Conservation (phyloP, 2,329 filamentous ascomycete species). For the Scedosporium dehoogii region DNA sequence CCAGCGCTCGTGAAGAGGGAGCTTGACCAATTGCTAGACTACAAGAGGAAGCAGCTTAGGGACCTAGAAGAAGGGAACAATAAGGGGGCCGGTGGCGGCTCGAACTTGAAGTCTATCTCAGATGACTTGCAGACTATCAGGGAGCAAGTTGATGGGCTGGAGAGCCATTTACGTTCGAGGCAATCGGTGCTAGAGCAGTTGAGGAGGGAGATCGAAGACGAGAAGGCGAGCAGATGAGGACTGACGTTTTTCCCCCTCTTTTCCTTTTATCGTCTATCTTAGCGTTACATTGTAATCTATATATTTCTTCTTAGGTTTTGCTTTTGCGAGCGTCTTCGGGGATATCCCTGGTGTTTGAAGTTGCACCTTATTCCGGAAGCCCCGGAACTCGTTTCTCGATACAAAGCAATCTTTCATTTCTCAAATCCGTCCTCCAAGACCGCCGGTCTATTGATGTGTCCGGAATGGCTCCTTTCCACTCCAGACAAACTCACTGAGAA, state of each 20-base stretch:
- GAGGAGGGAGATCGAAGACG: slow-evolving; percentile 74
- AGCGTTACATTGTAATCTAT: neutral
- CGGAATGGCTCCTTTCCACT: too few species aligned
- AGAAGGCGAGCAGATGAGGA: slow-evolving; percentile 50
- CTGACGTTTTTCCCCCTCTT: neutral
- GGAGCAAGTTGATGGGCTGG: slow-evolving; percentile 88
- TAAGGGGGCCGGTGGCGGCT: slow-evolving; percentile 56
- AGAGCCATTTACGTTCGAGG: slow-evolving; percentile 68
- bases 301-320: too few species aligned
- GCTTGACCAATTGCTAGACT: slow-evolving; percentile 86
- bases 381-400: too few species aligned
- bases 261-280: neutral
- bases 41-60: slow-evolving; percentile 73
- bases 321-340: too few species aligned
- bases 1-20: slow-evolving; percentile 91
- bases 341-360: too few species aligned
- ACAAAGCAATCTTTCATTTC: too few species aligned
- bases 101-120: slow-evolving; percentile 60
- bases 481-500: too few species aligned
- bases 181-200: slow-evolving; percentile 68
- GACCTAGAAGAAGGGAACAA: slow-evolving; percentile 65
- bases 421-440: too few species aligned
- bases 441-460: too few species aligned
- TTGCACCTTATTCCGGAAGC: too few species aligned
- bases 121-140: slow-evolving; percentile 86